Conservation (phyloP, 1,139 yeast species). For the Diutina neorugosa region DNA sequence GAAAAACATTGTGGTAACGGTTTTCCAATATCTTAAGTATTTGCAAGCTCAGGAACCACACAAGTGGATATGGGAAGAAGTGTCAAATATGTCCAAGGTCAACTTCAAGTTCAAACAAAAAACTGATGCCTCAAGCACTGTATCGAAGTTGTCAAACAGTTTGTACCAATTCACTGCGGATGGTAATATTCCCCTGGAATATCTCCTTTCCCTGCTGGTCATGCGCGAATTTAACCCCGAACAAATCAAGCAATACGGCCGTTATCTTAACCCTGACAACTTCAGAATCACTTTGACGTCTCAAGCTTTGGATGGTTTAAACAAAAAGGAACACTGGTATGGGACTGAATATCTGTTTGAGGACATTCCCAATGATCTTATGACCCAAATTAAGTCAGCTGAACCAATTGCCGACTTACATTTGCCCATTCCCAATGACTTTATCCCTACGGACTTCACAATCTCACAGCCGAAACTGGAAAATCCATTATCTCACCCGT, state of each 20-base stretch:
- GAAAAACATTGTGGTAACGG: constrained; percentile 41
- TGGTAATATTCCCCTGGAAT: constrained; percentile 46
- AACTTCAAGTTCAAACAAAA: constrained; percentile 62
- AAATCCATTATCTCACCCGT: constrained; percentile 24
- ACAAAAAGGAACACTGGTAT: constrained; percentile 66
- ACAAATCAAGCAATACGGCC: constrained; percentile 38
- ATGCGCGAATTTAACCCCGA: constrained; percentile 47
- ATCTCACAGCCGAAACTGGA: constrained; percentile 32
- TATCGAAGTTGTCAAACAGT: constrained; percentile 33
- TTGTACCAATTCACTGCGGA: constrained; percentile 28
- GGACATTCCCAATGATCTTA: constrained; percentile 28
- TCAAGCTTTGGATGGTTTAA: constrained; percentile 28
- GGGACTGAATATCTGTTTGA: constrained; percentile 65
- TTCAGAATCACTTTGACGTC: constrained; percentile 50
- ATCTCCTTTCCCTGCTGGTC: constrained; percentile 46
- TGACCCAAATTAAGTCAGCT: constrained; percentile 19
- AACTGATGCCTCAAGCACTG: constrained; percentile 48
- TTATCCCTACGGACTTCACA: constrained; percentile 67
- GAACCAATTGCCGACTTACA: constrained; percentile 31
- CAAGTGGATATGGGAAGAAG: constrained; percentile 40
- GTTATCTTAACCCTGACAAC: constrained; percentile 42
- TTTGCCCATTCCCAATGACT: constrained; percentile 63
- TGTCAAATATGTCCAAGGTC: constrained; percentile 31
- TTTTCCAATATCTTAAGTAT: constrained; percentile 65
- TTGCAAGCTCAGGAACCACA: constrained; percentile 44